Conservation (phyloP, 345 rosid genomes). For the Nephelium lappaceum region DNA sequence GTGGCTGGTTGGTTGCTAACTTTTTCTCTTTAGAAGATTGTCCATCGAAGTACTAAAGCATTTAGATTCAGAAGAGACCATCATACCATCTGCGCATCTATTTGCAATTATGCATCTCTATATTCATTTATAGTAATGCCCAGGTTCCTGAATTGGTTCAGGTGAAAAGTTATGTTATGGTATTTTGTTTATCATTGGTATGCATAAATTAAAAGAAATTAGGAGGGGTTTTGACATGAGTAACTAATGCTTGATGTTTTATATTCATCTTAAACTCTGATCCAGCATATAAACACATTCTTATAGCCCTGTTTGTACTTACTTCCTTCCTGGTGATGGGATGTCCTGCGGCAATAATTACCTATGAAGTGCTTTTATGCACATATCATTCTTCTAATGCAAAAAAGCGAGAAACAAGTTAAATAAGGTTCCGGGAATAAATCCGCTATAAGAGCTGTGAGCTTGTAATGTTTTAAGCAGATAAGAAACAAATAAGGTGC, state of each 20-base stretch:
- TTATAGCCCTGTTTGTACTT: background rate
- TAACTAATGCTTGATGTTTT: background rate
- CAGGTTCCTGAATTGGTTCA: background rate
- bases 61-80: background rate
- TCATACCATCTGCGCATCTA: background rate
- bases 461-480: background rate
- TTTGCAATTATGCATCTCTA: background rate
- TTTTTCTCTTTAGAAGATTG: background rate
- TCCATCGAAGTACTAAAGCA: background rate
- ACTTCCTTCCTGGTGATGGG: background rate
- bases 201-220: background rate
- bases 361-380: background rate
- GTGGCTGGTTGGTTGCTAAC: background rate
- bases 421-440: background rate
- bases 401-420: background rate
- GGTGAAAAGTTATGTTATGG: slow-evolving; percentile 1
- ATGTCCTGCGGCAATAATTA: background rate
- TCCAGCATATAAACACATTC: background rate
- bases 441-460: background rate
- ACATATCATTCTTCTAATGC: background rate
- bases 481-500: background rate
- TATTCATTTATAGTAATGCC: background rate
- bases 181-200: background rate
- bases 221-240: background rate
- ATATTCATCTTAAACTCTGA: background rate